These are phyloP conservation scores for Paraphoma chrysanthemicola DNA, from an alignment of 2,329 filamentous ascomycete genomes.

Conservation along the genomic window DNA sequence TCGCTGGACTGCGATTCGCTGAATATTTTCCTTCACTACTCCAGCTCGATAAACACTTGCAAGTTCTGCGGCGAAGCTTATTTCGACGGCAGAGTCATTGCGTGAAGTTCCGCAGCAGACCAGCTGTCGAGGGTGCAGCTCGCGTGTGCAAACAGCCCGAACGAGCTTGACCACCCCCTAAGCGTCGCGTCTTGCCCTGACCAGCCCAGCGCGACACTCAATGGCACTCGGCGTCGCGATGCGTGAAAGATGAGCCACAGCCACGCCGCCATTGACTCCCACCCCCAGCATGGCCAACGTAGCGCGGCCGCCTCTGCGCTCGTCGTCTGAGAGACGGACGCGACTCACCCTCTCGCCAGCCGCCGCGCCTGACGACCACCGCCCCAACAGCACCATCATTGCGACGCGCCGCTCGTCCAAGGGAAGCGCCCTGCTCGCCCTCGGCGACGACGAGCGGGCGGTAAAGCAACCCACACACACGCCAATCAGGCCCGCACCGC, in stretches of 20 bases:
- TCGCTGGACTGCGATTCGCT: conserved; percentile 26
- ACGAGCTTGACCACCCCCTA: conserved; percentile 38
- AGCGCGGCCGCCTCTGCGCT: conserved; percentile 35
- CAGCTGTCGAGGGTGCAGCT: conserved; percentile 15
- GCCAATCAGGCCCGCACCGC: conserved; percentile 19
- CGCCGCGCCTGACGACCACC: conserved; percentile 31
- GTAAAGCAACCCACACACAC: conserved; percentile 12
- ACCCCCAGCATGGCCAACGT: conserved; percentile 34
- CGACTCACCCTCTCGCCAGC: conserved; percentile 38
- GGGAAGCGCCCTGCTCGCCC: conserved; percentile 29
- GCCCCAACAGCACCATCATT: conserved; percentile 26
- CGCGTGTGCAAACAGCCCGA: conserved; percentile 25
- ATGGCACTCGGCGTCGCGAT: conserved; percentile 33
- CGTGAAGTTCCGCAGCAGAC: conserved; percentile 8
- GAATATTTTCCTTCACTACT: conserved; percentile 5
- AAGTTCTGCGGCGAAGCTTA: conserved; percentile 21
- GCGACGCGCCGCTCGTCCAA: conserved; percentile 37
- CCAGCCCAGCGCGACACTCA: conserved; percentile 36
- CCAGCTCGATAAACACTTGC: conserved; percentile 7
- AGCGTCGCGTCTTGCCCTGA: conserved; percentile 33
- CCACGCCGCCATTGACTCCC: conserved; percentile 23
- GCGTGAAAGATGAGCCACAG: conserved; percentile 36
- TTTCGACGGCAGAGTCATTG: conserved; percentile 15
- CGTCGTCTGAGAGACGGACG: conserved; percentile 42
- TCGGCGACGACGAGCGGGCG: conserved; percentile 27